Evolutionary conservation across 179 eudicot genomes (phyloP), one percentile per base, ranked within the genome.

Genomic region (Dionaea muscipula): DNA sequence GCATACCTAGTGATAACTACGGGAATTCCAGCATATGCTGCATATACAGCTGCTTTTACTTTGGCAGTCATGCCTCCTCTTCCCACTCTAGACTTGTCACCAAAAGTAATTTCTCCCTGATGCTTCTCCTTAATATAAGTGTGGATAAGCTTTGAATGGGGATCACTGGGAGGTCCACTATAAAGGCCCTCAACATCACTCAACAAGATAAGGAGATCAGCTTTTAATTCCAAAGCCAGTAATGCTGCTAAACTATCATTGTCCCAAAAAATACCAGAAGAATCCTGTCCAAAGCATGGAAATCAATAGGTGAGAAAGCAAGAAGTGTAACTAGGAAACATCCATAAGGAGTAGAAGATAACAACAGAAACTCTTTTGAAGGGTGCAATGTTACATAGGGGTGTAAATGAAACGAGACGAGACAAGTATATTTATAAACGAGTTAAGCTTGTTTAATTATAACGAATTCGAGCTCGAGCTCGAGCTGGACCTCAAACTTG

Each of bases 31-130:
- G 83, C 83, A 62, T 78, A 20, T 39, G 97, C 86, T 44, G 97
- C 94, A 78, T 84, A 69, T 47, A 76, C 79, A 61, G 97, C 97
- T 56, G 97, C 94, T 75, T 84, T 84, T 50, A 90, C 97, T 78
- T 90, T 90, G 51, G 97, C 97, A 20, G 90, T 83, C 97, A 90
- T 90, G 40, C 97, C 97, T 27, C 97, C 97, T 78, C 95, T 81
- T 43, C 97, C 97, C 67, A 90, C 70, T 60, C 97, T 75, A 12
- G 97, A 90, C 68, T 90, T 90, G 59, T 90, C 95, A 49, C 97
- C 97, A 72, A 90, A 90, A 48, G 97, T 90, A 67, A 90, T 84
- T 47, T 68, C 63, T 17, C 79, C 72, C 37, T 90, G 90, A 67
- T 81, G 87, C 63, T 64, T 75, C 67, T 84, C 85, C 78, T 84